phyloP scores from a whole-genome alignment of 306 rosid species.

The Trifolium repens region DNA sequence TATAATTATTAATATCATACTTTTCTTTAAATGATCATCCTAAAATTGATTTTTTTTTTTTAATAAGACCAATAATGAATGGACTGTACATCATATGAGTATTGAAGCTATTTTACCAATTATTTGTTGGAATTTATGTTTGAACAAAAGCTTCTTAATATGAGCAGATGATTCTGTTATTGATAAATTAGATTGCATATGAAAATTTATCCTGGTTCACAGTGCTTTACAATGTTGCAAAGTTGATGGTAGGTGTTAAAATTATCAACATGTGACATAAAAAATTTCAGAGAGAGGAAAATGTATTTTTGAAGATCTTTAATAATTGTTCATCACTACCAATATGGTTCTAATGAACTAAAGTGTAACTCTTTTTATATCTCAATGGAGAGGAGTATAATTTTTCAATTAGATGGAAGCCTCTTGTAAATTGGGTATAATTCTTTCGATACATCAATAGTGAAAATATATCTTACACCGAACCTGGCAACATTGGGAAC shows the following conservation, averaged over 20 bases:
- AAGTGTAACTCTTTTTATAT: not conserved
- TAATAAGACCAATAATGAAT: not conserved
- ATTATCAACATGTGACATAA: not conserved
- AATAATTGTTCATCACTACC: not conserved
- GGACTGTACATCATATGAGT: not conserved
- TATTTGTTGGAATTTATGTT: not conserved
- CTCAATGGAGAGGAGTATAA: conserved; percentile 1
- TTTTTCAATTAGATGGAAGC: conserved; percentile 13
- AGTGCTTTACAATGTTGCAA: not conserved
- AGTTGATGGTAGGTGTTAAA: not conserved
- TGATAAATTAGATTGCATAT: too few species aligned
- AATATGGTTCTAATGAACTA: not conserved
- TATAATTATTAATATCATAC: too few species aligned
- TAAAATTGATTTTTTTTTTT: too few species aligned
- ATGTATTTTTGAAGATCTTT: conserved; percentile 1
- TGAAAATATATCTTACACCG: conserved; percentile 8
- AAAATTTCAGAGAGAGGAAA: conserved; percentile 1
- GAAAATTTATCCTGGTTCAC: not conserved
- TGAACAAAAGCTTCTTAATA: not conserved
- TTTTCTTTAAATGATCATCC: not conserved
- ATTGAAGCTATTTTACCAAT: not conserved
- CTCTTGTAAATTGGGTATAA: not conserved
- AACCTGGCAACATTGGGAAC: not conserved
- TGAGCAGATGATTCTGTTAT: not conserved
- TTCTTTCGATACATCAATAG: not conserved